Evolutionary conservation across 2,329 filamentous ascomycete species (phyloP).

Genomic region (Monosporascus sp.): DNA sequence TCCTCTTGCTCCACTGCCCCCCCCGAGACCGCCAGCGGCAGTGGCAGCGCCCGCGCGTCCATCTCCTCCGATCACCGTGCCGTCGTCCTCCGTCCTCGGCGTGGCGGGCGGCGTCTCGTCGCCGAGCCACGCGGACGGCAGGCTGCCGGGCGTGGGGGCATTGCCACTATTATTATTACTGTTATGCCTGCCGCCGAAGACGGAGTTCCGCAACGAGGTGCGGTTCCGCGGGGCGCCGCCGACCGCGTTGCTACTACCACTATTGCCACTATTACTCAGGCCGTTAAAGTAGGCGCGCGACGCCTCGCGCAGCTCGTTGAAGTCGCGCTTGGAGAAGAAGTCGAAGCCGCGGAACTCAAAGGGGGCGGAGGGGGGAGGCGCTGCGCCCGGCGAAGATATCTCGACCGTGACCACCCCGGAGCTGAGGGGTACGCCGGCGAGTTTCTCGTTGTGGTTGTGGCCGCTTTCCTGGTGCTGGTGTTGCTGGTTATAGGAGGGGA

Average conservation of each 20-base stretch:
- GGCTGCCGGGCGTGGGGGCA: constrained; percentile 1
- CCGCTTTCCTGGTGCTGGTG: not conserved
- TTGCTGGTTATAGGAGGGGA: not conserved
- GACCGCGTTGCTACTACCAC: not conserved
- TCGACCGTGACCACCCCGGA: no score
- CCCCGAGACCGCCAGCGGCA: not conserved
- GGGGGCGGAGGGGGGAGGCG: constrained; percentile 2
- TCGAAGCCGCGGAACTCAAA: constrained; percentile 27
- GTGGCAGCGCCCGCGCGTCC: not conserved
- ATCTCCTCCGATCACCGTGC: not conserved
- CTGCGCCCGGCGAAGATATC: not conserved
- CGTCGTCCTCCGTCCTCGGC: constrained; percentile 1
- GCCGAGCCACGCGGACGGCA: constrained; percentile 25
- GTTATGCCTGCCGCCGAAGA: constrained; percentile 4
- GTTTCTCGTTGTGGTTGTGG: no score
- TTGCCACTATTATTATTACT: not conserved
- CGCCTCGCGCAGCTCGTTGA: constrained; percentile 22
- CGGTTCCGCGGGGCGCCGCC: not conserved
- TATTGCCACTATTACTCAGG: constrained; percentile 7
- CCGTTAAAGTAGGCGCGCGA: constrained; percentile 22
- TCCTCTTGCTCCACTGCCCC: not conserved
- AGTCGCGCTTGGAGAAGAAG: constrained; percentile 26
- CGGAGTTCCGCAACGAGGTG: constrained; percentile 2
- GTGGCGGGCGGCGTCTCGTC: constrained; percentile 24
- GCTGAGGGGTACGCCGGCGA: no score